These are phyloP conservation scores for Singerocomus inundabilis DNA, from an alignment of 1,284 basidiomycete species.

Conservation along the genomic window DNA sequence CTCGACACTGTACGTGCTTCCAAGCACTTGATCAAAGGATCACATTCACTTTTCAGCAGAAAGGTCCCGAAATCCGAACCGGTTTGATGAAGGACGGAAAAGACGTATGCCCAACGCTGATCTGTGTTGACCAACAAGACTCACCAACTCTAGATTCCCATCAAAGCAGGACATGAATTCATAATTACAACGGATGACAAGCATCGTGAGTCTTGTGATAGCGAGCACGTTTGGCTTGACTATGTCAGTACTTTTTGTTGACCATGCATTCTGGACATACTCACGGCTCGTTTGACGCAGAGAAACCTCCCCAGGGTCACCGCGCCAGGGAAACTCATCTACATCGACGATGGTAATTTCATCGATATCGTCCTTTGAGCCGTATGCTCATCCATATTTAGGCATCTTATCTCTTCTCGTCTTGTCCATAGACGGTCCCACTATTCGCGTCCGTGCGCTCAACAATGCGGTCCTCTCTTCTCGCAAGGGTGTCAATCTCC, in stretches of 20 bases:
- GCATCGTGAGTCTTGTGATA: conserved; percentile 79
- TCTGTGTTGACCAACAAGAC: conserved; percentile 6
- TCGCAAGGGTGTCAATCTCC: conserved; percentile 99
- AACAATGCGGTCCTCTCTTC: conserved; percentile 95
- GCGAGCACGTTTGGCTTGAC: conserved; percentile 87
- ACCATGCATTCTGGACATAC: conserved; percentile 10
- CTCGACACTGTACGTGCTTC: conserved; percentile 79
- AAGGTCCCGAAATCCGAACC: conserved; percentile 99
- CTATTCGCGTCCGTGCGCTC: conserved; percentile 83
- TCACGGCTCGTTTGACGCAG: conserved; percentile 39
- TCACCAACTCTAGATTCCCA: conserved; percentile 58
- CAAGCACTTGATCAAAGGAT: conserved; percentile 9
- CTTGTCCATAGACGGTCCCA: conserved; percentile 77
- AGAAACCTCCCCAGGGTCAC: conserved; percentile 94
- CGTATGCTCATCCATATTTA: conserved; percentile 27
- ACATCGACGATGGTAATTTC: conserved; percentile 86
- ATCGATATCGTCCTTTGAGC: neutral
- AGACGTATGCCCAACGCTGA: conserved; percentile 51
- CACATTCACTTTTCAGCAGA: conserved; percentile 46
- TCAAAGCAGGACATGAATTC: conserved; percentile 94
- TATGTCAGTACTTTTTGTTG: conserved; percentile 58
- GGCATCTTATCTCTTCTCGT: conserved; percentile 94
- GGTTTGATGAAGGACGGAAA: conserved; percentile 86
- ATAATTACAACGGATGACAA: conserved; percentile 84
- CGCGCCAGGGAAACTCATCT: conserved; percentile 93